phyloP scores from a whole-genome alignment of 2,329 filamentous ascomycete genomes.

The Sporothrix brunneoviolacea region DNA sequence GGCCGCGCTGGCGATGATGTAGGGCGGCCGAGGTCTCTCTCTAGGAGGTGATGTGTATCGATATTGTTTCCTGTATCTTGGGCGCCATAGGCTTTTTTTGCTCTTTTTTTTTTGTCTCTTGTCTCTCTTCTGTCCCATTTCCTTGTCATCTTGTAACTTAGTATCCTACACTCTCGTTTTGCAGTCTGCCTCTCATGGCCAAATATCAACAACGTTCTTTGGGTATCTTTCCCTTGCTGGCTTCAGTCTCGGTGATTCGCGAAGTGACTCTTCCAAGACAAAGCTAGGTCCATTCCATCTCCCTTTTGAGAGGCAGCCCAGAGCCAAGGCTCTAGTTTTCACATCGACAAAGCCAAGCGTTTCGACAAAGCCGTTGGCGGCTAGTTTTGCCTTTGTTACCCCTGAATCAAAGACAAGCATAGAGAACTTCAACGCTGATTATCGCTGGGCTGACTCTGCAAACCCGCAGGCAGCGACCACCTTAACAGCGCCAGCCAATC shows the following conservation, averaged over 20 bases:
- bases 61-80: not conserved
- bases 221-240: not conserved
- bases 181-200: too few relatives aligned
- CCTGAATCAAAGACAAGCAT: not conserved
- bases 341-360: too few relatives aligned
- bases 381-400: not conserved
- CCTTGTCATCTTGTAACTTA: not conserved
- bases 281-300: too few relatives aligned
- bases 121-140: not conserved
- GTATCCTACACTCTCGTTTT: not conserved
- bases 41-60: constrained; percentile 2
- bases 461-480: too few relatives aligned
- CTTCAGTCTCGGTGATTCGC: too few relatives aligned
- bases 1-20: not conserved
- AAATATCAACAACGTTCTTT: too few relatives aligned
- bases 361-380: too few relatives aligned
- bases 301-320: constrained; percentile 9
- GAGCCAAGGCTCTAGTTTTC: too few relatives aligned
- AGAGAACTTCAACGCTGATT: not conserved
- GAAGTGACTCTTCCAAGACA: too few relatives aligned
- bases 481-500: not conserved
- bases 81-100: too few relatives aligned
- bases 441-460: too few relatives aligned
- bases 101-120: not conserved
- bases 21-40: too few relatives aligned